Base-by-base conservation (phyloP, 2,329 filamentous ascomycete genomes). In the Fusarium sp. region DNA sequence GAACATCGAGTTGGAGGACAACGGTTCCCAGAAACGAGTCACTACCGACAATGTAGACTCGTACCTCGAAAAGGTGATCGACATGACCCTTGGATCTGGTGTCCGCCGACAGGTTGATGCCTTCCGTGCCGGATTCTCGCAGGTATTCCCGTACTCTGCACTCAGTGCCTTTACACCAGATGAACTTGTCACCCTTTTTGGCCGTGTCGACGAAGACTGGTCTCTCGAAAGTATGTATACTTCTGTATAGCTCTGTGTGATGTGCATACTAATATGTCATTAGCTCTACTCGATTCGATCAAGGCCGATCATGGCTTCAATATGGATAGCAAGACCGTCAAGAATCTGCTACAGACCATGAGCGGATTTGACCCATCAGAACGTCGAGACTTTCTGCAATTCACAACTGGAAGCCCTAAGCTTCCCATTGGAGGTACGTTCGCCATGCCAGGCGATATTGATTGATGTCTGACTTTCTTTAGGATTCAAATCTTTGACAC, bases 221-320 rank as follows among this genome's bases (percentile, higher is more conserved):
- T 93, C 93, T 22, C 90, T 99, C 69, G 95, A 98, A 78, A 99
- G 93, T 96, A 87, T 86, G 92, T 85, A 56, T 47, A 30, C 19
- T 32, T 25, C 40, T 7, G 4, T 10, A 9, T 7, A 15, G 6
- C 22, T 27, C 3, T 10, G 9, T 44, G 13, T 33, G 23, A 39
- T 25, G 10, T 37, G 9, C 4, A 25, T 27, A 11, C 40, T 62
- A 52, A 56, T 20, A 40, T 47, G 65, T 73, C 48, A 73, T 60
- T 39, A 96, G 93, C 96, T 62, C 88, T 99, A 40, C 96, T 96
- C 88, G 96, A 99, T 76, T 97, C 95, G 1, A 95, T 99, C 82
- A 99, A 99, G 82, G 96, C 96, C 27, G 96, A 99, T 73, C 96
- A 99, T 77, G 96, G 96, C 10, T 99, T 93, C 83, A 99, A 98